Evolutionary conservation across 495 filamentous ascomycete genomes (phyloP).

Genomic region (Rostrohypoxylon terebratum): DNA sequence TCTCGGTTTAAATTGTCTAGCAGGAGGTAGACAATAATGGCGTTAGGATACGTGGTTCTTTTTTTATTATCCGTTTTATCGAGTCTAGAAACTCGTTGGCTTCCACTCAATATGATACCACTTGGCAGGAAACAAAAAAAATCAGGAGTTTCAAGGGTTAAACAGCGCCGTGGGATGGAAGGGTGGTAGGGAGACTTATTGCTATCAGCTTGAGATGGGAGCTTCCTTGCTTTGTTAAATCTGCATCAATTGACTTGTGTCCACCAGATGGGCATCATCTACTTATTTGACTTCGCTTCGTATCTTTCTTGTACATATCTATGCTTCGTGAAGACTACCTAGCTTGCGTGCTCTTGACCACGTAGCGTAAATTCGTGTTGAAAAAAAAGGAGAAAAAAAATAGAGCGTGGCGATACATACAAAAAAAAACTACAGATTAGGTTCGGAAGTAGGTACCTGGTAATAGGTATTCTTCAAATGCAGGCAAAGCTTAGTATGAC

Average conservation of each 20-base stretch:
- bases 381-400: not conserved
- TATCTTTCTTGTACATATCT: not conserved
- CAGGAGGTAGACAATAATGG: conserved; percentile 20
- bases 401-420: not conserved
- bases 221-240: conserved; percentile 34
- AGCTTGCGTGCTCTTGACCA: not conserved
- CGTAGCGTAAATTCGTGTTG: not conserved
- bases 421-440: not conserved
- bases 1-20: conserved; percentile 23
- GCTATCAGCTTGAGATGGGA: conserved; percentile 20
- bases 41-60: conserved; percentile 20
- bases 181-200: conserved; percentile 18
- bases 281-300: conserved; percentile 13
- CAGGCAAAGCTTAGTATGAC: not conserved
- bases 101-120: conserved; percentile 44
- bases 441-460: not conserved
- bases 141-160: conserved; percentile 30
- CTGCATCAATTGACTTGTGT: conserved; percentile 38
- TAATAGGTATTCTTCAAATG: not conserved
- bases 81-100: conserved; percentile 16
- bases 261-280: conserved; percentile 14
- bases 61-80: conserved; percentile 19
- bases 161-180: conserved; percentile 16
- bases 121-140: conserved; percentile 34
- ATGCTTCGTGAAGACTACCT: not conserved